Evolutionary conservation across 768 basidiomycete genomes (phyloP).

Genomic region (Sarcodon sp.): DNA sequence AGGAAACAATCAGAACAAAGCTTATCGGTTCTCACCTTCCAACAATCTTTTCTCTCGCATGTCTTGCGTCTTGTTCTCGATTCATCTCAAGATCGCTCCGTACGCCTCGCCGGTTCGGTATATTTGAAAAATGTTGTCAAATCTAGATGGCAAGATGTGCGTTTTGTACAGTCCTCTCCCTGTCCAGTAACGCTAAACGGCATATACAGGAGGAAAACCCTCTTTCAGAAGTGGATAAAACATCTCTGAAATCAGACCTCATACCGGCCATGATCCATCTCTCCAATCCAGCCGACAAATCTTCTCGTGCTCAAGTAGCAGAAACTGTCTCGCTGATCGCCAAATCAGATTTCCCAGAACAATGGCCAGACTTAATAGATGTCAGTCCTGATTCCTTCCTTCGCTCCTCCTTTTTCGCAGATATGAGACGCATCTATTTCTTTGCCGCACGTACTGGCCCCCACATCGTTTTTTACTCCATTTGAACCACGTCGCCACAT

Average conservation of each 20-base stretch:
- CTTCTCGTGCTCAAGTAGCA: slow-evolving; percentile 74
- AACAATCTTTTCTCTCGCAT: slow-evolving; percentile 68
- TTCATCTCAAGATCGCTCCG: slow-evolving; percentile 44
- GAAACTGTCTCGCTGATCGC: slow-evolving; percentile 91
- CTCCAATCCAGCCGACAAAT: slow-evolving; percentile 59
- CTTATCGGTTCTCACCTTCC: slow-evolving; percentile 51
- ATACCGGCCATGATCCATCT: slow-evolving; percentile 88
- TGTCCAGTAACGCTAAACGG: slow-evolving; percentile 1
- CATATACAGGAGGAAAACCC: slow-evolving; percentile 54
- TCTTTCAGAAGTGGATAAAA: slow-evolving; percentile 60
- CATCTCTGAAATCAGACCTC: slow-evolving; percentile 57
- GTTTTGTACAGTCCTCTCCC: slow-evolving; percentile 11
- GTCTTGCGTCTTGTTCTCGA: slow-evolving; percentile 73
- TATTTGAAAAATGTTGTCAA: slow-evolving; percentile 90
- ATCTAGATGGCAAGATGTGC: slow-evolving; percentile 79
- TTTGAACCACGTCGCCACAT: no score
- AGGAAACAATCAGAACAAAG: slow-evolving; percentile 75
- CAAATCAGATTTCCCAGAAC: slow-evolving; percentile 78
- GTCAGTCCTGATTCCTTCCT: slow-evolving; percentile 33
- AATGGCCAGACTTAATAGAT: slow-evolving; percentile 84
- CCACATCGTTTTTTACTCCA: not conserved
- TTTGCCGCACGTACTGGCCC: not conserved
- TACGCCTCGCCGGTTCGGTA: slow-evolving; percentile 75
- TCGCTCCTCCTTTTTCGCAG: not conserved
- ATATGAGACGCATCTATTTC: no score